Evolutionary conservation across 2,329 filamentous ascomycete species (phyloP).

Genomic region (Calonectria pauciramosa): DNA sequence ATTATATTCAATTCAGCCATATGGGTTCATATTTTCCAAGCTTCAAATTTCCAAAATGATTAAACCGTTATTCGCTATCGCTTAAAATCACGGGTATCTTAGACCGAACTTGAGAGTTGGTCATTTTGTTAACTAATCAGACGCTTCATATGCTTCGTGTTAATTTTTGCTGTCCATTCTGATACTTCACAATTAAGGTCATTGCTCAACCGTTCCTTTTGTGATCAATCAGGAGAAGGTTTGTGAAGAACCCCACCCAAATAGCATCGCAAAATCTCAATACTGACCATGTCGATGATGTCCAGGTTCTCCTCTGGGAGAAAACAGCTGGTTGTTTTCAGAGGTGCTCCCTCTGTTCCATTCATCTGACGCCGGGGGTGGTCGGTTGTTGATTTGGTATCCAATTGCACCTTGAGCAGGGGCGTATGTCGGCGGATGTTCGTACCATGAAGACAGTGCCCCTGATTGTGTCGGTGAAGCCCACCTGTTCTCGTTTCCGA

Average conservation of each 20-base stretch:
- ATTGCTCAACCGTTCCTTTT: not conserved
- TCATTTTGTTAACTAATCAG: constrained; percentile 4
- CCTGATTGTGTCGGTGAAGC: not conserved
- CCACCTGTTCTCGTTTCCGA: not conserved
- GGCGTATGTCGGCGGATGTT: not conserved
- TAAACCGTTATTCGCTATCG: constrained; percentile 15
- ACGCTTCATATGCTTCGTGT: constrained; percentile 12
- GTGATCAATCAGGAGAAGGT: not conserved
- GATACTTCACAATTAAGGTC: not conserved
- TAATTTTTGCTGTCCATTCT: not conserved
- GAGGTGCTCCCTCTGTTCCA: not conserved
- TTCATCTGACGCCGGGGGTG: not conserved
- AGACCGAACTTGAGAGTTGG: constrained; percentile 10
- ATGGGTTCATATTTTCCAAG: not conserved
- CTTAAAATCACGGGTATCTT: constrained; percentile 32
- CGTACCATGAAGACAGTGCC: not conserved
- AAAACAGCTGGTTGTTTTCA: not conserved
- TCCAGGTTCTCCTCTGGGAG: not conserved
- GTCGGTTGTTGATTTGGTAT: not conserved
- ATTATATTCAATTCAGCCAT: not conserved
- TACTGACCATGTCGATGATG: not conserved
- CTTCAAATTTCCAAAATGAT: not conserved
- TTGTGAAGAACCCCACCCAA: not conserved
- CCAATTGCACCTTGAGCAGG: not conserved
- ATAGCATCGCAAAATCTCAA: not conserved